Evolutionary conservation across 2,329 filamentous ascomycete genomes (phyloP).

Genomic region (Clarireedia hainanense): DNA sequence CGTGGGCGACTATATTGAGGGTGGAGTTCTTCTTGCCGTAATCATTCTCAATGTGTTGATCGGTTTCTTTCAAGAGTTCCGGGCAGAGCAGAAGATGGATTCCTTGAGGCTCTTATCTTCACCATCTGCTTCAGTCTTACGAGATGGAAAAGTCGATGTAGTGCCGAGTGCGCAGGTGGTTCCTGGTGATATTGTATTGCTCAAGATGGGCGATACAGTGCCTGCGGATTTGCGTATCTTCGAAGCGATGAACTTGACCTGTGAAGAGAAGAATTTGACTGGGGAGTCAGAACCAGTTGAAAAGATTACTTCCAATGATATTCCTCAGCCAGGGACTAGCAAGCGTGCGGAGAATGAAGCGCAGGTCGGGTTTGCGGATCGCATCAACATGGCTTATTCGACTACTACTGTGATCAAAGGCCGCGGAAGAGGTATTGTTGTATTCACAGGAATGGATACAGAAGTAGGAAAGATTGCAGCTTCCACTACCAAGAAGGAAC

Average conservation of each 20-base stretch:
- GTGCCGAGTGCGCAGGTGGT: conserved; percentile 50
- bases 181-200: conserved; percentile 77
- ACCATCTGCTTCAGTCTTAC: conserved; percentile 42
- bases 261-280: conserved; percentile 95
- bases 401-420: conserved; percentile 48
- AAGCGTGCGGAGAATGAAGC: conserved; percentile 32
- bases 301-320: conserved; percentile 54
- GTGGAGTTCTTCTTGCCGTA: conserved; percentile 50
- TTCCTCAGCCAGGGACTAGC: conserved; percentile 27
- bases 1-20: conserved; percentile 52
- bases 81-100: conserved; percentile 46
- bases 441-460: conserved; percentile 48
- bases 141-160: conserved; percentile 40
- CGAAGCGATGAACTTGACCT: conserved; percentile 51
- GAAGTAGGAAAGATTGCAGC: conserved; percentile 48
- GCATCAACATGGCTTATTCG: conserved; percentile 47
- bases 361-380: conserved; percentile 42
- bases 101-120: conserved; percentile 41
- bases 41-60: conserved; percentile 51
- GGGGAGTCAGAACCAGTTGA: conserved; percentile 82
- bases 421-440: conserved; percentile 45
- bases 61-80: conserved; percentile 47
- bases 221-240: conserved; percentile 69
- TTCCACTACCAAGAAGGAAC: conserved; percentile 42
- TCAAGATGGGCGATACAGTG: conserved; percentile 92